Conservation (phyloP, 2,329 filamentous ascomycete species). For the Celoporthe dispersa region DNA sequence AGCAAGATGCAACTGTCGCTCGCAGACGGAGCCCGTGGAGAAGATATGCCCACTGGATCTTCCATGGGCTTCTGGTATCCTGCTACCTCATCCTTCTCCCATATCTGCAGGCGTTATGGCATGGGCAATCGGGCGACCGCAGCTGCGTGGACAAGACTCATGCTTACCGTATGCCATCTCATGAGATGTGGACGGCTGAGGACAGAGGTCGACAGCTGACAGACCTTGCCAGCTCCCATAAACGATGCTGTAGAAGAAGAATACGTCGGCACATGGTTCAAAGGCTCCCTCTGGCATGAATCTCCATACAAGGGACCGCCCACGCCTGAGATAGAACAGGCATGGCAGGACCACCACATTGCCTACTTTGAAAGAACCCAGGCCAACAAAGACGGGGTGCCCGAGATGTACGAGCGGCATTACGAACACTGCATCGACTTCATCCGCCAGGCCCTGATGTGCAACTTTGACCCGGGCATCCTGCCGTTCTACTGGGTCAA, state of each 20-base stretch:
- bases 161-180: not conserved
- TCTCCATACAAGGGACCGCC: constrained; percentile 17
- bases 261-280: constrained; percentile 11
- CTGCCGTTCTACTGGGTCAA: constrained; percentile 18
- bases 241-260: constrained; percentile 25
- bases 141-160: constrained; percentile 2
- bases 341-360: constrained; percentile 27
- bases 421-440: constrained; percentile 21
- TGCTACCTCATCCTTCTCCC: not conserved
- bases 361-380: constrained; percentile 6
- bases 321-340: constrained; percentile 25
- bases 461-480: constrained; percentile 14
- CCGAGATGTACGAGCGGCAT: constrained; percentile 17
- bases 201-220: not conserved
- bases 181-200: not conserved
- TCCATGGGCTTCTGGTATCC: not conserved
- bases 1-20: not conserved
- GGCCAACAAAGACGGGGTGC: constrained; percentile 7
- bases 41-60: not conserved
- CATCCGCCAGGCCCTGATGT: constrained; percentile 15
- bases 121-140: not conserved
- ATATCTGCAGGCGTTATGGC: not conserved
- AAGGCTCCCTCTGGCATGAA: constrained; percentile 10
- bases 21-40: not conserved
- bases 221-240: constrained; percentile 25